Conservation (phyloP, 1,284 basidiomycete species). For the Irpex sp. region DNA sequence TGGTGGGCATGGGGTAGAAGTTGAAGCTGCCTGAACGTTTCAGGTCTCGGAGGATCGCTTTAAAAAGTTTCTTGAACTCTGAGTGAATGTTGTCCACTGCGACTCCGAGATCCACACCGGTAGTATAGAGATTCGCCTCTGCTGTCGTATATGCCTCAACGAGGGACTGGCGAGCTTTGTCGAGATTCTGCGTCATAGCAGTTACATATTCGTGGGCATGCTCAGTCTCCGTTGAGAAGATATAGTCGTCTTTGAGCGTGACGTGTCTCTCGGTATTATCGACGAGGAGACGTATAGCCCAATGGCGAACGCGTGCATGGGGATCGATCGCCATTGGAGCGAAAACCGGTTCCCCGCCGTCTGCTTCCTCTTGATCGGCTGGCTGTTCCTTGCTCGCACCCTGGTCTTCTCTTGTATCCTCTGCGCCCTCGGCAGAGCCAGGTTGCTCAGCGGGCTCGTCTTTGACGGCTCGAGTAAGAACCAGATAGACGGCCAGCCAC, state of each 20-base stretch:
- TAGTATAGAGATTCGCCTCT: background rate
- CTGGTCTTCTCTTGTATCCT: no score
- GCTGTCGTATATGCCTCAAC: background rate
- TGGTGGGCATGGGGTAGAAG: background rate
- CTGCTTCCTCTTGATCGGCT: no score
- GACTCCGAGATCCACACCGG: background rate
- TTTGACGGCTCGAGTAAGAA: background rate
- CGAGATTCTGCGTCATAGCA: background rate
- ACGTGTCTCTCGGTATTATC: background rate
- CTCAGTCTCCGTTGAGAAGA: background rate
- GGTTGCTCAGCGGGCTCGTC: background rate
- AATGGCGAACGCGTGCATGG: background rate
- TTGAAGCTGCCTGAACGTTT: background rate
- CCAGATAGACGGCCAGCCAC: conserved; percentile 1
- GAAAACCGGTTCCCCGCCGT: no score
- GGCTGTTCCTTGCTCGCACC: no score
- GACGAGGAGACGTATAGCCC: background rate
- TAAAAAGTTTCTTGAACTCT: background rate
- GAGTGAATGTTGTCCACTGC: background rate
- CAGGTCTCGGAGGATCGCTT: background rate
- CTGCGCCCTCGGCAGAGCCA: no score
- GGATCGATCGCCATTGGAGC: no score
- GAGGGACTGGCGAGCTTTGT: background rate
- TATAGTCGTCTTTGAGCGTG: background rate
- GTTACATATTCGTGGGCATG: background rate